A percentile compares a stretch with the other conserved stretches of the same genome.
Conservation (phyloP, 78 protist genomes). For the Monocercomonoides exilis region DNA sequence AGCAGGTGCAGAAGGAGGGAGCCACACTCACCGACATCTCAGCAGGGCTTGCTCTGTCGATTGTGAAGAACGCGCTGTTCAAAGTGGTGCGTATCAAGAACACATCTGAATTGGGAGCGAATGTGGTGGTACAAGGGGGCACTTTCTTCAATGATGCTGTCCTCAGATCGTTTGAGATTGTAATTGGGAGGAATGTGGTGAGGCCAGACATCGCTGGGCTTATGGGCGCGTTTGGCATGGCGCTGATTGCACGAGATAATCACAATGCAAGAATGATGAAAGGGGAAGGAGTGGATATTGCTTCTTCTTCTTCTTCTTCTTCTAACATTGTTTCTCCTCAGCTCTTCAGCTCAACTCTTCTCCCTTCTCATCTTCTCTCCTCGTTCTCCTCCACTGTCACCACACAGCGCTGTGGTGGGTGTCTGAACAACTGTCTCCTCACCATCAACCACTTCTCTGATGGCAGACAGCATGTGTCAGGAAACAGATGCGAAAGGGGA, state of each 20-base stretch:
- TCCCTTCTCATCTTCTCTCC: neutral
- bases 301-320: too few species aligned
- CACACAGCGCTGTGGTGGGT: conserved; percentile 1
- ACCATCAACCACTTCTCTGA: conserved; percentile 12
- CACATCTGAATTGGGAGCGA: neutral
- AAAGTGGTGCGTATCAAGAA: conserved; percentile 17
- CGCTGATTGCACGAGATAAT: neutral
- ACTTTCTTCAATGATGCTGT: conserved; percentile 12
- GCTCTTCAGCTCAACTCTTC: neutral
- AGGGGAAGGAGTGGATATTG: too few species aligned
- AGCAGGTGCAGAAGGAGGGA: conserved; percentile 35
- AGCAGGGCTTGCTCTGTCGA: conserved; percentile 18
- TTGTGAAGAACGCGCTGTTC: conserved; percentile 32
- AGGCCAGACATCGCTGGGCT: conserved; percentile 19
- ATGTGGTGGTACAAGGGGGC: conserved; percentile 34
- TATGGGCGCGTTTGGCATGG: conserved; percentile 26
- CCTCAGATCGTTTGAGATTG: conserved; percentile 12
- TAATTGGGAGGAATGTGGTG: neutral
- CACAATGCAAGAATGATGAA: neutral
- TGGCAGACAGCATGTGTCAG: neutral
- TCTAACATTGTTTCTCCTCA: too few species aligned
- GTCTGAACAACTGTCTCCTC: conserved; percentile 22
- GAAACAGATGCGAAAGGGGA: conserved; percentile 24
- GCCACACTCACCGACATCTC: conserved; percentile 5
- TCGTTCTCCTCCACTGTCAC: neutral